A percentile compares a stretch with the other conserved stretches of the same genome.
Evolutionary conservation across 2,329 filamentous ascomycete species (phyloP).

Genomic region (Stachybotrys chlorohalonatus): DNA sequence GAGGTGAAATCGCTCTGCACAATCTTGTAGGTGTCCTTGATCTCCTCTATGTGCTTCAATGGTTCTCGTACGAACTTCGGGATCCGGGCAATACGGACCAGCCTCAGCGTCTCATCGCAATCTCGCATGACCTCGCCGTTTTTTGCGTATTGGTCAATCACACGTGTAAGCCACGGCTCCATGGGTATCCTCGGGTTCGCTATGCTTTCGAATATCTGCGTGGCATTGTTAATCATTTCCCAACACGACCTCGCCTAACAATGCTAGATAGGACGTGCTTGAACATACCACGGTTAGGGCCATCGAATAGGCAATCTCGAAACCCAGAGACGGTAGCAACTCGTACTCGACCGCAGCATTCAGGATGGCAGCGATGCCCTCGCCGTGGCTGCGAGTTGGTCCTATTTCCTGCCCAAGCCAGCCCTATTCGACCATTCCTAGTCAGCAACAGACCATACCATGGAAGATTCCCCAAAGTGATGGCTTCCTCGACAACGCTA

Average conservation of each 20-base stretch:
- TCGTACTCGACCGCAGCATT: slow-evolving; percentile 13
- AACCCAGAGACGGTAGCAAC: slow-evolving; percentile 16
- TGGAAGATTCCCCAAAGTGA: background rate
- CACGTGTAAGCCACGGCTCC: slow-evolving; percentile 9
- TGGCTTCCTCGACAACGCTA: background rate
- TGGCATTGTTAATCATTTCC: background rate
- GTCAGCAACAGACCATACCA: too few relatives aligned
- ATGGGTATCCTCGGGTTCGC: slow-evolving; percentile 15
- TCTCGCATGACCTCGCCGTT: background rate
- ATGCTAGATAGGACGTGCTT: background rate
- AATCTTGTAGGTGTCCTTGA: slow-evolving; percentile 9
- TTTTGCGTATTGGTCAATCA: slow-evolving; percentile 6
- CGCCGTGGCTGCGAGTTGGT: slow-evolving; percentile 16
- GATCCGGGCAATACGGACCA: slow-evolving; percentile 7
- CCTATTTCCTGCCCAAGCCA: slow-evolving; percentile 20
- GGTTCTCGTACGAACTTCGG: slow-evolving; percentile 11
- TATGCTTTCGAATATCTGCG: slow-evolving; percentile 23
- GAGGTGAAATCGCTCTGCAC: slow-evolving; percentile 6
- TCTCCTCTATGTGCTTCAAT: slow-evolving; percentile 6
- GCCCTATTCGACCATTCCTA: slow-evolving; percentile 7
- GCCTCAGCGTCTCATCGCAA: background rate
- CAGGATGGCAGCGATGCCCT: slow-evolving; percentile 22
- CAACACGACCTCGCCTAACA: too few relatives aligned
- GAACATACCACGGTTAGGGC: slow-evolving; percentile 20
- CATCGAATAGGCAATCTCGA: slow-evolving; percentile 18